These are phyloP conservation scores for Hygrophorus pudorinus DNA, from an alignment of 768 basidiomycete species.

Conservation along the genomic window DNA sequence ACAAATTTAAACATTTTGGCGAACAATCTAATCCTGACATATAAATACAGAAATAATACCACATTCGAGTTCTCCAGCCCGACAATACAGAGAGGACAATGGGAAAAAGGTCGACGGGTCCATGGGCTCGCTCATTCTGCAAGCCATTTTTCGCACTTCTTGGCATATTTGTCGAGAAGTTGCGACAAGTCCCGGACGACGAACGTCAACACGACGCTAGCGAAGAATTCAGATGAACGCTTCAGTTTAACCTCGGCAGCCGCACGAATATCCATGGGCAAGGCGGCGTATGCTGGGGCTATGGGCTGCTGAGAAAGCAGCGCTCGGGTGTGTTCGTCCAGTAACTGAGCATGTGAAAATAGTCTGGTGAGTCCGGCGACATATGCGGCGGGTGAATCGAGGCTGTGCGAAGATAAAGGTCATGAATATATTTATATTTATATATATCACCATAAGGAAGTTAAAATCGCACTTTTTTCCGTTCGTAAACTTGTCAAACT, in stretches of 20 bases:
- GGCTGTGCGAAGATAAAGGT: conserved; percentile 34
- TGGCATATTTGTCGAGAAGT: conserved; percentile 85
- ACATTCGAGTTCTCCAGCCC: neutral
- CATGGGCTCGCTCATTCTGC: conserved; percentile 52
- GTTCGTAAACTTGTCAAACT: conserved; percentile 77
- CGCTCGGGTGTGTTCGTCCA: conserved; percentile 82
- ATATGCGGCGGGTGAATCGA: conserved; percentile 83
- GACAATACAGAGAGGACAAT: neutral
- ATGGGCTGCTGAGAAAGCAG: conserved; percentile 45
- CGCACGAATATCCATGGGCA: conserved; percentile 52
- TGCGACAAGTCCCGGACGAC: conserved; percentile 82
- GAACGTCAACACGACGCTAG: conserved; percentile 79
- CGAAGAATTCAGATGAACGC: conserved; percentile 86
- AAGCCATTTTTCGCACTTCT: conserved; percentile 89
- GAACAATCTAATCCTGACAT: neutral
- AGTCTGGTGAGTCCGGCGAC: conserved; percentile 67
- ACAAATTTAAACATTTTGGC: neutral
- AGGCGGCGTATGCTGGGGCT: conserved; percentile 64
- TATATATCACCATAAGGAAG: conserved; percentile 2
- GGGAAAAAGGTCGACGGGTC: too few species aligned
- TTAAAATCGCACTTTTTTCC: conserved; percentile 66
- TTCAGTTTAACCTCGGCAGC: conserved; percentile 67
- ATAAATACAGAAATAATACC: neutral
- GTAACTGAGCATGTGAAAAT: conserved; percentile 65
- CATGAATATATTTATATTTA: conserved; percentile 12